Conservation (phyloP, 176 grass and related monocot species). For the Zea luxurians region DNA sequence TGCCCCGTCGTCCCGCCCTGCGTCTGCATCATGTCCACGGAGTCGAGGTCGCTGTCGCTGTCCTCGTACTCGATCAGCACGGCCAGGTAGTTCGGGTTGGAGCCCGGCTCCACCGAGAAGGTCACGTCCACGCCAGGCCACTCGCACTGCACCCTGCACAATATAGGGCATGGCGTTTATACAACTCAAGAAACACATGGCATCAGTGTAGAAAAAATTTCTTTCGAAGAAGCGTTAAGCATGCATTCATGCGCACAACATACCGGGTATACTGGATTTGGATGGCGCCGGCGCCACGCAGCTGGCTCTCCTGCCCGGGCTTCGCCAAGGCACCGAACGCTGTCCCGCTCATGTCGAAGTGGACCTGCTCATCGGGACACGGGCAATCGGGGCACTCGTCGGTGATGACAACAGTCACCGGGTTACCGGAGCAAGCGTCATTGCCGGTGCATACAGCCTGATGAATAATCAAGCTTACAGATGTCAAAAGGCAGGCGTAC, state of each 20-base stretch:
- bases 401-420: constrained; percentile 68
- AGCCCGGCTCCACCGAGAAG: constrained; percentile 68
- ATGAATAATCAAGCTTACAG: neutral
- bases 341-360: constrained; percentile 94
- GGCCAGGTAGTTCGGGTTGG: constrained; percentile 80
- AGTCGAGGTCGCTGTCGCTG: constrained; percentile 62
- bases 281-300: constrained; percentile 57
- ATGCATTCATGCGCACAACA: neutral
- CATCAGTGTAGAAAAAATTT: neutral
- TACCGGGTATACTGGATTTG: constrained; percentile 69
- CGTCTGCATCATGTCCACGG: constrained; percentile 47
- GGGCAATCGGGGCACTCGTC: constrained; percentile 59
- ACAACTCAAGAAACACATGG: neutral
- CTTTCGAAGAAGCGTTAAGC: neutral
- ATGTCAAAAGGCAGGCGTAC: neutral
- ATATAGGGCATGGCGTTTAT: neutral
- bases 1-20: neutral
- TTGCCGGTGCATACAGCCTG: constrained; percentile 64
- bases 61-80: constrained; percentile 72
- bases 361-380: constrained; percentile 40
- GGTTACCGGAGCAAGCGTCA: constrained; percentile 61
- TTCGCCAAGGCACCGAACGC: constrained; percentile 73
- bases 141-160: constrained; percentile 26
- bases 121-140: constrained; percentile 55
- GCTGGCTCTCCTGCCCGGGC: constrained; percentile 50